A percentile compares a stretch with the other conserved stretches of the same genome.
Evolutionary conservation across 495 filamentous ascomycete genomes (phyloP).

Genomic region (Xylaria nigripes): DNA sequence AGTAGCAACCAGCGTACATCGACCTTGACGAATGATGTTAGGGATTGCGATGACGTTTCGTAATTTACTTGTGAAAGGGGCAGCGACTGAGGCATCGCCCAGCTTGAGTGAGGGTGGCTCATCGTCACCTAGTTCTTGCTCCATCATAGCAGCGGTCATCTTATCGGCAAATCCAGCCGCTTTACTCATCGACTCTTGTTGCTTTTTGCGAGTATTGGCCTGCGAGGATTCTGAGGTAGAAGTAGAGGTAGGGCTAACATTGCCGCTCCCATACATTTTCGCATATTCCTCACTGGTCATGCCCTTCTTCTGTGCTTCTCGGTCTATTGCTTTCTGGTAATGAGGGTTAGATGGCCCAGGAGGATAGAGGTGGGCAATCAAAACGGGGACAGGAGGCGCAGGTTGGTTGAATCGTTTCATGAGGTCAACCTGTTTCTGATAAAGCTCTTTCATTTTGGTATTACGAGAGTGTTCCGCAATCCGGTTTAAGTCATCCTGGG

Average conservation of each 20-base stretch:
- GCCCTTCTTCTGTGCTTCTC: constrained; percentile 70
- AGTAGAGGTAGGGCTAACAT: constrained; percentile 58
- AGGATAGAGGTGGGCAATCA: constrained; percentile 92
- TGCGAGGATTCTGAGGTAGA: constrained; percentile 63
- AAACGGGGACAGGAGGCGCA: constrained; percentile 73
- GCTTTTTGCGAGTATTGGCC: constrained; percentile 43
- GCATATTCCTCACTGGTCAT: constrained; percentile 36
- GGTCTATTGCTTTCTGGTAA: constrained; percentile 84
- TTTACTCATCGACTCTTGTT: constrained; percentile 56
- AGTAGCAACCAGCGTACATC: constrained; percentile 93
- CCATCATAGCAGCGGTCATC: constrained; percentile 82
- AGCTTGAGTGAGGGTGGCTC: constrained; percentile 96
- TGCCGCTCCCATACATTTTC: constrained; percentile 33
- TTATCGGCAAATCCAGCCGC: constrained; percentile 79
- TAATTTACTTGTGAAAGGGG: constrained; percentile 95
- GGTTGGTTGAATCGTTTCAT: constrained; percentile 94
- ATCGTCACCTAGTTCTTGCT: constrained; percentile 75
- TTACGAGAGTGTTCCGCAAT: constrained; percentile 89
- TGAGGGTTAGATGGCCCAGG: constrained; percentile 90
- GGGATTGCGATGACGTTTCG: constrained; percentile 95
- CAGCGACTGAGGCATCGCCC: constrained; percentile 93
- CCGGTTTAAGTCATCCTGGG: constrained; percentile 76
- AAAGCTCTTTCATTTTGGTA: constrained; percentile 96
- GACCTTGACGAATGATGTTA: constrained; percentile 95
- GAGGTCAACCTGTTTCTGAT: constrained; percentile 86